Evolutionary conservation across 192 early-diverging fungal genomes (phyloP), one percentile per base, ranked within the genome.

Genomic region (Phycomyces blakesleeanus): DNA sequence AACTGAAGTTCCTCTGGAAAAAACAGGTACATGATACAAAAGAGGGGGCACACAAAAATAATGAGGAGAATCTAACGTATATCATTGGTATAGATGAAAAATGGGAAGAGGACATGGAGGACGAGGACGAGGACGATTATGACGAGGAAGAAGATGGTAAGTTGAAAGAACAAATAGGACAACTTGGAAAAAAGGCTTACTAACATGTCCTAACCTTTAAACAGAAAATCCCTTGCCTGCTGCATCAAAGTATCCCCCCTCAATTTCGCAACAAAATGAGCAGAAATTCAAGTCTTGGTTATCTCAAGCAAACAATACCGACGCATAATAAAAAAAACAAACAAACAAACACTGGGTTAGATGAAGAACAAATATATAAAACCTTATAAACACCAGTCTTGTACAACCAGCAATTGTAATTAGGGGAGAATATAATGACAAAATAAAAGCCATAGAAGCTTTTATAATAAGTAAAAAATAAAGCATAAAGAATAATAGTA

Each of bases 41-140:
- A 15, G 8, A 15, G 49, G 39, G 12, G 24, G 38, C 15, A 55
- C 14, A 6, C 18, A 5, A 4, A 37, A 42, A 14, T 59, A 2
- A 16, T 63, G 14, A 18, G n/a, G 7, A 65, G 25, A 11, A 39
- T 71, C 21, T 26, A 27, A 56, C 16, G 5, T 56, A 18, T 11
- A n/a, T 27, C 15, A 18, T 20, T 57, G 20, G 24, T 34, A 54
- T 55, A 50, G 57, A 62, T 18, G 53, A 57, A 47, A 63, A 27
- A 39, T 27, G 41, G 25, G 53, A 58, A 41, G 61, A 64, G 12
- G 75, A 69, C 10, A 76, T 74, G 7, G 68, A 53, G 12, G 66
- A 75, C 25, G 68, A 68, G 4, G 71, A 77, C 5, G 72, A 73
- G 3, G 71, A 74, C 2, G 65, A 76, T 7, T 74, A 77, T 29